These are phyloP conservation scores for Tolypocladium endophyticum DNA, from an alignment of 2,329 filamentous ascomycete genomes.

Conservation along the genomic window DNA sequence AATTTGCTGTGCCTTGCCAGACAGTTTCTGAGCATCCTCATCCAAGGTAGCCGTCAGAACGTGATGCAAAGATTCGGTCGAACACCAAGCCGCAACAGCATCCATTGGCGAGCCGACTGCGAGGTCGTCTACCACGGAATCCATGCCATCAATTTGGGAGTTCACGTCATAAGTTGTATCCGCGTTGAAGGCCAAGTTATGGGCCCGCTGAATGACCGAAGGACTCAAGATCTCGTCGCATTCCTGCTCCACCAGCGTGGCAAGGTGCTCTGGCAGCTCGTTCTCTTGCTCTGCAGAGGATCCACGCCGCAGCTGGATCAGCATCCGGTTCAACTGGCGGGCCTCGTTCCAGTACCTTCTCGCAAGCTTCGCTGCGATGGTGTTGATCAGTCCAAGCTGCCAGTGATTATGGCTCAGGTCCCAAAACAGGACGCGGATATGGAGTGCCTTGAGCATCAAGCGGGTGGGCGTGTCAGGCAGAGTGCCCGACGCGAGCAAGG, in stretches of 20 bases:
- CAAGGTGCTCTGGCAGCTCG: constrained; percentile 63
- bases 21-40: constrained; percentile 26
- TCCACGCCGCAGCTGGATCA: constrained; percentile 28
- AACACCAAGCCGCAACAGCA: constrained; percentile 86
- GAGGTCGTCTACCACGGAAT: constrained; percentile 73
- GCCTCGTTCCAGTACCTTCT: constrained; percentile 74
- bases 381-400: constrained; percentile 53
- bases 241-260: constrained; percentile 63
- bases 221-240: constrained; percentile 74
- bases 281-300: constrained; percentile 40
- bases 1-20: constrained; percentile 34
- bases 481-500: constrained; percentile 78
- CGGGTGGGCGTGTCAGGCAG: constrained; percentile 72
- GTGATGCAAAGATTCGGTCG: constrained; percentile 60
- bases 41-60: constrained; percentile 55
- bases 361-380: constrained; percentile 63
- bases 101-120: constrained; percentile 81
- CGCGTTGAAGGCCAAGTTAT: constrained; percentile 82
- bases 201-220: constrained; percentile 70
- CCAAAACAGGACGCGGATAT: constrained; percentile 84
- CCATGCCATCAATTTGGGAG: constrained; percentile 60
- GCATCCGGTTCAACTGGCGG: constrained; percentile 47
- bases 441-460: constrained; percentile 85
- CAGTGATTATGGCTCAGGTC: constrained; percentile 57
- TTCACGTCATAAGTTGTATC: constrained; percentile 58